These are phyloP conservation scores for Alternaria arborescens DNA, from an alignment of 2,329 filamentous ascomycete species.

Conservation along the genomic window DNA sequence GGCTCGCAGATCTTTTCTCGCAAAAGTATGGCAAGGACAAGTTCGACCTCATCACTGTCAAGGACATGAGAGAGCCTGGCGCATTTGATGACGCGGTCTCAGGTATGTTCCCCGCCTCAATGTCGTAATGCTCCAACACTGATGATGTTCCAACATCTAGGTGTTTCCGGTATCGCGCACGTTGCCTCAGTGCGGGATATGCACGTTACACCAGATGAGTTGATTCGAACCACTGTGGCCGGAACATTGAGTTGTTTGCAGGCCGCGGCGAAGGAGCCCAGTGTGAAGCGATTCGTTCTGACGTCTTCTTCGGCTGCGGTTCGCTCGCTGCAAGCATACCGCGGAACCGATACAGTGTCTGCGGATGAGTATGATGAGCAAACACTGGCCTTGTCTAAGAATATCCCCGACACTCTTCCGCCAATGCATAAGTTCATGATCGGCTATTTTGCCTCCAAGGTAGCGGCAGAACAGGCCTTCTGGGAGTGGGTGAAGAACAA, in stretches of 20 bases:
- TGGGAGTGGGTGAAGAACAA: constrained; percentile 55
- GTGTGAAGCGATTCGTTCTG: constrained; percentile 54
- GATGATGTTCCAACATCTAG: constrained; percentile 22
- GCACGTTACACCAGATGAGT: constrained; percentile 49
- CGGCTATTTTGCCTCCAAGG: constrained; percentile 56
- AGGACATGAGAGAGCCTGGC: constrained; percentile 35
- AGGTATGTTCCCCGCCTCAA: constrained; percentile 19
- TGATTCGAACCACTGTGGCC: constrained; percentile 40
- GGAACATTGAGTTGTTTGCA: constrained; percentile 52
- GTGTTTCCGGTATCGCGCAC: constrained; percentile 55
- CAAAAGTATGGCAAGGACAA: constrained; percentile 28
- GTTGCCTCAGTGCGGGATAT: constrained; percentile 56
- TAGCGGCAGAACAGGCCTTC: constrained; percentile 51
- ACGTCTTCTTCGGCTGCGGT: constrained; percentile 52
- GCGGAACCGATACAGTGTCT: constrained; percentile 42
- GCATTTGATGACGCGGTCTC: constrained; percentile 34
- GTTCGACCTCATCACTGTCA: constrained; percentile 26
- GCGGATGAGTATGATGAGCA: constrained; percentile 46
- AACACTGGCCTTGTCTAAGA: constrained; percentile 42
- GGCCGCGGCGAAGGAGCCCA: constrained; percentile 52
- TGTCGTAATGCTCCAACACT: background rate
- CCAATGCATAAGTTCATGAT: constrained; percentile 19
- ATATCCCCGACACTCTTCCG: constrained; percentile 29
- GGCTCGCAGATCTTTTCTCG: constrained; percentile 36
- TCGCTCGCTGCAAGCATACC: constrained; percentile 31